These are phyloP conservation scores for Kazachstania sp. DNA, from an alignment of 1,139 yeast genomes.

Conservation along the genomic window DNA sequence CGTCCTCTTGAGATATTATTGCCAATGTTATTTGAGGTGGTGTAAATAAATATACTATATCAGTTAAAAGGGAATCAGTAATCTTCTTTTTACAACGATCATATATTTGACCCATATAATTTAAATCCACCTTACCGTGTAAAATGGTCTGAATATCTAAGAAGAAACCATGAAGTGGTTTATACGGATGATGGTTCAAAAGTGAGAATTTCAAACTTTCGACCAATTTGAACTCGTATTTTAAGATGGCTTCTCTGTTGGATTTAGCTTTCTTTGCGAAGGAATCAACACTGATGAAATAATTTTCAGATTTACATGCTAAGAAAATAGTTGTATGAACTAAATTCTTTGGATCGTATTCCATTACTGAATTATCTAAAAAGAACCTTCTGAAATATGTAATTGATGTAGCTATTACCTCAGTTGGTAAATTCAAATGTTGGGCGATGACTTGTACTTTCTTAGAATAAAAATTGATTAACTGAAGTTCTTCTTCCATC, in stretches of 20 bases:
- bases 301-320: conserved; percentile 89
- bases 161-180: conserved; percentile 86
- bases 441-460: conserved; percentile 56
- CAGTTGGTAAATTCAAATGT: conserved; percentile 52
- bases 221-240: conserved; percentile 67
- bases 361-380: conserved; percentile 71
- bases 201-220: conserved; percentile 72
- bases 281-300: conserved; percentile 76
- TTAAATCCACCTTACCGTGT: conserved; percentile 30
- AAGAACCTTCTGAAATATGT: conserved; percentile 77
- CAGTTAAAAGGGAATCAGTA: conserved; percentile 60
- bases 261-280: conserved; percentile 65
- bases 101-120: conserved; percentile 41
- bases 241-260: conserved; percentile 55
- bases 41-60: conserved; percentile 66
- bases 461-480: conserved; percentile 62
- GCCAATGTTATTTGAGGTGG: conserved; percentile 96
- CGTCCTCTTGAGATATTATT: conserved; percentile 61
- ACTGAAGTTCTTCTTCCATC: conserved; percentile 58
- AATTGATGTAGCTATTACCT: conserved; percentile 73
- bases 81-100: conserved; percentile 61
- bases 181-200: conserved; percentile 77
- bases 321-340: conserved; percentile 79
- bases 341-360: conserved; percentile 75
- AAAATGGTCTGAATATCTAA: conserved; percentile 73